Evolutionary conservation across 345 rosid genomes (phyloP), one percentile per base, ranked within the genome.

Genomic region (Gossypium longicalyx): DNA sequence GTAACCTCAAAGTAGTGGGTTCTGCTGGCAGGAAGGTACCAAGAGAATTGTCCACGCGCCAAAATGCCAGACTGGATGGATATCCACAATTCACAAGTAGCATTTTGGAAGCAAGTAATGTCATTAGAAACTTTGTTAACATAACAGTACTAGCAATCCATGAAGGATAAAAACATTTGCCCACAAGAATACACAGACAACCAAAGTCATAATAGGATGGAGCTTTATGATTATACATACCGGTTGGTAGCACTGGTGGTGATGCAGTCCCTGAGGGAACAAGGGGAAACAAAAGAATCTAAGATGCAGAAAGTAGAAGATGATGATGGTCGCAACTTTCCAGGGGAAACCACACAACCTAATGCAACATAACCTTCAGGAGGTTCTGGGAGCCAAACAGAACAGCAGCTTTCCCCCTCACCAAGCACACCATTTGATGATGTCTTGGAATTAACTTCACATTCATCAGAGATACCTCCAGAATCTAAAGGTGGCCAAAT

Each of bases 301-400:
- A 80, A 83, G 80, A 95, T 87, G 89, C 98, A 95, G 71, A 82
- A 91, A 73, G 78, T 74, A 76, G 98, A 87, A 77, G 99, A 80
- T 70, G 74, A 80, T 73, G 92, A 80, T 12, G 99, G 99, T 13
- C 76, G 96, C 67, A 79, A 62, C 76, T 76, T 85, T 78, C 93
- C 96, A 22, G 81, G 77, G 53, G 98, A 88, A 73, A 87, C 96
- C 80, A 93, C 89, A 83, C 98, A 93, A 71, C 99, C 84, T 71
- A 95, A 75, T 43, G 98, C 94, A 80, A 95, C 89, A 81, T 91
- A 95, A 72, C 97, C 99, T 76, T 84, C 74, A 12, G 97, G 98
- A 38, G 97, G 94, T 83, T 89, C 93, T 70, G 99, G 98, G 82
- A 91, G 88, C 99, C 99, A 95, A 75, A 93, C 84, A 77, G 89